These are phyloP conservation scores for Trametes hirsuta DNA, from an alignment of 1,284 basidiomycete genomes.

Conservation along the genomic window DNA sequence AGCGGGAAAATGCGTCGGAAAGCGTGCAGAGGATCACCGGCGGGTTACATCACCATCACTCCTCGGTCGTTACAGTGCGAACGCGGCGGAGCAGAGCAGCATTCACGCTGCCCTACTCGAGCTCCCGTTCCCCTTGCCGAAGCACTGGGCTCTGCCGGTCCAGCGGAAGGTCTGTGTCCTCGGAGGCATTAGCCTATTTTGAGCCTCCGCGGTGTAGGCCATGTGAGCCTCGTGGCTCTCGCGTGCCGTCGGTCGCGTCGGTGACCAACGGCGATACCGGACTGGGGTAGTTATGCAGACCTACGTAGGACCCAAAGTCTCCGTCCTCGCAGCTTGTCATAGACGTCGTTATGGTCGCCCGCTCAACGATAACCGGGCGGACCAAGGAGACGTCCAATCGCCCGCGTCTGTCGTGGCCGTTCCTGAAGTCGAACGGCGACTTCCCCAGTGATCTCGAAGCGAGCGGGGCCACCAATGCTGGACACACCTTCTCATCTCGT, in stretches of 20 bases:
- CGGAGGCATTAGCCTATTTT: conserved; percentile 23
- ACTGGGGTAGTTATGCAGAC: neutral
- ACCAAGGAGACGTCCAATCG: neutral
- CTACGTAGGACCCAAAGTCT: neutral
- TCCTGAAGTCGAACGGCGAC: conserved; percentile 2
- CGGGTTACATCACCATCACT: conserved; percentile 20
- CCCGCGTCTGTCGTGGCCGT: neutral
- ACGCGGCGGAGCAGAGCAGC: conserved; percentile 17
- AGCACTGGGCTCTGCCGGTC: conserved; percentile 10
- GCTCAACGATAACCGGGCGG: neutral
- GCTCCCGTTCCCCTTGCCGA: conserved; percentile 21
- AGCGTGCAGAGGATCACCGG: conserved; percentile 21
- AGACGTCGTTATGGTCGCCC: conserved; percentile 4
- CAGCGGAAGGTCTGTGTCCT: conserved; percentile 16
- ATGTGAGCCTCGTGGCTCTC: conserved; percentile 28
- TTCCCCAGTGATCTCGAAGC: conserved; percentile 16
- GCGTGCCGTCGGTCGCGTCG: conserved; percentile 24
- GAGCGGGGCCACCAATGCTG: conserved; percentile 9
- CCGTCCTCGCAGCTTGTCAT: neutral
- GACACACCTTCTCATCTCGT: conserved; percentile 18
- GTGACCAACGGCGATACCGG: conserved; percentile 22
- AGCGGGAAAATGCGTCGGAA: conserved; percentile 13
- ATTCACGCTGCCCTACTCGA: conserved; percentile 20
- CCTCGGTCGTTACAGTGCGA: conserved; percentile 21
- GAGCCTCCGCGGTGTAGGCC: conserved; percentile 2